Percentiles rank a stretch among this genome's conserved stretches.
Conservation (phyloP, 2,329 filamentous ascomycete genomes). For the Xylariales sp. region DNA sequence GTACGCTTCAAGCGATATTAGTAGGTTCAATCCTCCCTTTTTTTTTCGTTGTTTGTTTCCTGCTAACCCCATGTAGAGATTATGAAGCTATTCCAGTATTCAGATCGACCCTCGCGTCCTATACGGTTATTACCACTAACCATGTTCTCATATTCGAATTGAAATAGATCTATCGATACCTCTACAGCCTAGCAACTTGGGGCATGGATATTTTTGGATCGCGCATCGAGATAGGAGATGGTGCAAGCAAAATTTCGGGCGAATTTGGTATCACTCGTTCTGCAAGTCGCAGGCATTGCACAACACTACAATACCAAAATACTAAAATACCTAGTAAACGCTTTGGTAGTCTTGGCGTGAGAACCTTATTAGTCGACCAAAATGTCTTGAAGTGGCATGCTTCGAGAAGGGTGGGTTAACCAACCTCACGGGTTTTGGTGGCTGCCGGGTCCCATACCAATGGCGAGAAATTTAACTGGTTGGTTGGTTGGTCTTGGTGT, state of each 20-base stretch:
- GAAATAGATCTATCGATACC: neutral
- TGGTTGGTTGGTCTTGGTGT: conserved; percentile 28
- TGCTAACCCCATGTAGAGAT: too few species aligned
- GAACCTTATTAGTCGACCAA: conserved; percentile 41
- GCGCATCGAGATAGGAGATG: conserved; percentile 15
- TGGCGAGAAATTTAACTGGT: conserved; percentile 37
- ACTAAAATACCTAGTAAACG: conserved; percentile 16
- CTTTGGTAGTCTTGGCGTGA: conserved; percentile 40
- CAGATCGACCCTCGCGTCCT: neutral
- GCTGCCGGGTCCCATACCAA: conserved; percentile 37
- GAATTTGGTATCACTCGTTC: conserved; percentile 8
- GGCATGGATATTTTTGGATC: conserved; percentile 29
- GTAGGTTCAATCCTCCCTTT: too few species aligned
- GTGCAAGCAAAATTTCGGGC: conserved; percentile 6
- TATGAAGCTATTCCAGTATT: neutral
- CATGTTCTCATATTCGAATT: conserved; percentile 7
- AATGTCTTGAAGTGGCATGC: conserved; percentile 31
- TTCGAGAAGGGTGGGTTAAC: conserved; percentile 37
- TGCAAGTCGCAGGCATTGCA: neutral
- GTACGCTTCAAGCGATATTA: too few species aligned
- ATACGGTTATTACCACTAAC: neutral
- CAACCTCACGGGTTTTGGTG: conserved; percentile 39
- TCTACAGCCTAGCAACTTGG: conserved; percentile 1
- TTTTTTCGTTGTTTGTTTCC: too few species aligned
- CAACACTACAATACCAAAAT: conserved; percentile 22